A percentile compares a stretch with the other conserved stretches of the same genome.
These are phyloP conservation scores for Gynandropsis gynandra DNA, from an alignment of 345 rosid genomes.

Conservation along the genomic window DNA sequence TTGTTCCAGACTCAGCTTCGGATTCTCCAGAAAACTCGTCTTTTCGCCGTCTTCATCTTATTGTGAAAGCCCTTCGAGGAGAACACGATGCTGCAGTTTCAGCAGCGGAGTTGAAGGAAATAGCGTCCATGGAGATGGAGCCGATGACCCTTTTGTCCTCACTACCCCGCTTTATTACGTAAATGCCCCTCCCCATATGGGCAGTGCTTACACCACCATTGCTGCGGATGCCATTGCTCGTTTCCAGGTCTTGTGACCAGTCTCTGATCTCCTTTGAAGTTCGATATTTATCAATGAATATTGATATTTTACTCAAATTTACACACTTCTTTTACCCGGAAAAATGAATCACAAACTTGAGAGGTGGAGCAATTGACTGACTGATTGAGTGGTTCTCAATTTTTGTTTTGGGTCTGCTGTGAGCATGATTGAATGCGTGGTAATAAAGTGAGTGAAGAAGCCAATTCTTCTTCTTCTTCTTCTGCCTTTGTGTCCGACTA, in stretches of 20 bases:
- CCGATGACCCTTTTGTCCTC: constrained; percentile 54
- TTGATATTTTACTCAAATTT: neutral
- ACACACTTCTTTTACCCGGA: too few relatives aligned
- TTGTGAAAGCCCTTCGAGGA: constrained; percentile 19
- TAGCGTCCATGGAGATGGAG: constrained; percentile 17
- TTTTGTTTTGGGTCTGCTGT: too few relatives aligned
- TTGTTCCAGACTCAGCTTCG: constrained; percentile 37
- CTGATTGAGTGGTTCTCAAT: too few relatives aligned
- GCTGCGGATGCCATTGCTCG: constrained; percentile 95
- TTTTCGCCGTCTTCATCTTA: constrained; percentile 26
- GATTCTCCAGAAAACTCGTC: constrained; percentile 30
- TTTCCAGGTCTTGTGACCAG: constrained; percentile 55
- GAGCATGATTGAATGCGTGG: too few relatives aligned
- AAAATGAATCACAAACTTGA: too few relatives aligned
- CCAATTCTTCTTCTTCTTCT: too few relatives aligned
- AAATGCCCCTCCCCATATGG: constrained; percentile 99
- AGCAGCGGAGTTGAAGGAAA: constrained; percentile 5
- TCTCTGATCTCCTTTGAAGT: constrained; percentile 4
- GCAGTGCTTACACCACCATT: constrained; percentile 94
- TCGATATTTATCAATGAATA: constrained; percentile 1
- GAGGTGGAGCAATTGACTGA: too few relatives aligned
- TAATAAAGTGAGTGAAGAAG: too few relatives aligned
- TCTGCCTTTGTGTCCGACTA: too few relatives aligned
- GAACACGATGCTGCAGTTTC: constrained; percentile 42
- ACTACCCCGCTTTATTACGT: constrained; percentile 97